These are phyloP conservation scores for Cladochytrium tenue DNA, from an alignment of 371 early-diverging fungal species.

Conservation along the genomic window DNA sequence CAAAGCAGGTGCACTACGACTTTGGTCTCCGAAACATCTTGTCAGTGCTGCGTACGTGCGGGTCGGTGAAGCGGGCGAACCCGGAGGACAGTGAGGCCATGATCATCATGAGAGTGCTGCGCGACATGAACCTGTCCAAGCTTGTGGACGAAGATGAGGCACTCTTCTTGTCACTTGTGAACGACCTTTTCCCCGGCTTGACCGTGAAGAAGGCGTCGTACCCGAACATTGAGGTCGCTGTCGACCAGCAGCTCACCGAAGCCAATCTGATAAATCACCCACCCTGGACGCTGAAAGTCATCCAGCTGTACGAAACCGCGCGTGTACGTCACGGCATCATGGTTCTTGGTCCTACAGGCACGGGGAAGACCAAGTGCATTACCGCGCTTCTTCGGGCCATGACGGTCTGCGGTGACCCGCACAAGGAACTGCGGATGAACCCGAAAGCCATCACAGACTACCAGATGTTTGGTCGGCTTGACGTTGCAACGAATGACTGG, in stretches of 20 bases:
- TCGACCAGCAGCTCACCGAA: conserved; percentile 60
- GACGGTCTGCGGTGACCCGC: conserved; percentile 61
- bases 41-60: conserved; percentile 62
- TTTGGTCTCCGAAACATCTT: conserved; percentile 69
- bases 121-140: conserved; percentile 68
- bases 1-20: conserved; percentile 70
- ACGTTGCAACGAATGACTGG: conserved; percentile 72
- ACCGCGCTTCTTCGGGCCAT: conserved; percentile 56
- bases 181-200: conserved; percentile 65
- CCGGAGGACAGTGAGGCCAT: conserved; percentile 60
- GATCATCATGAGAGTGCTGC: conserved; percentile 65
- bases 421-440: conserved; percentile 69
- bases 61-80: conserved; percentile 63
- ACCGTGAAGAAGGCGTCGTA: conserved; percentile 58
- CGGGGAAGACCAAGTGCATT: conserved; percentile 65
- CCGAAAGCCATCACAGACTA: conserved; percentile 68
- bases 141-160: conserved; percentile 67
- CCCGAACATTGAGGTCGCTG: conserved; percentile 56
- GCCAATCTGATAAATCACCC: conserved; percentile 57
- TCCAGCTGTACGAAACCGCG: conserved; percentile 64
- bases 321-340: conserved; percentile 67
- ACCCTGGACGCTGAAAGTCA: conserved; percentile 64
- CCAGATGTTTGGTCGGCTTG: conserved; percentile 66
- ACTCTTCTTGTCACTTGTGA: conserved; percentile 58
- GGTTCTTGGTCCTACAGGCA: conserved; percentile 64